Percentiles rank a stretch among this genome's conserved stretches.
Conservation (phyloP, 2,329 filamentous ascomycete species). For the Diaporthe ilicicola region DNA sequence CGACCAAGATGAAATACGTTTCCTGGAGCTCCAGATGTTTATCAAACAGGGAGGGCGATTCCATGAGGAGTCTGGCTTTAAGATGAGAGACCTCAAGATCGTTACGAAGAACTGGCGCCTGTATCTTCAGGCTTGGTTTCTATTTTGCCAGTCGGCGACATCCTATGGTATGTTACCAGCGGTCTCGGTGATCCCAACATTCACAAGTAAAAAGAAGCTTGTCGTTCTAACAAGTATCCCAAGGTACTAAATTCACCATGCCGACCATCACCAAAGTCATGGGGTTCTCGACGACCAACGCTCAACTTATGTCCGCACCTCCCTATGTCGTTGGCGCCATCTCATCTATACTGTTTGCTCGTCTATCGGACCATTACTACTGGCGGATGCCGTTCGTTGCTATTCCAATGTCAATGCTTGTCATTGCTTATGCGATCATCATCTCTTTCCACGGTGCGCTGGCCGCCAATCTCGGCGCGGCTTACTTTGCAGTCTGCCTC, state of each 20-base stretch:
- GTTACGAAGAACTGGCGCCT: constrained; percentile 33
- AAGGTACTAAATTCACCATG: constrained; percentile 37
- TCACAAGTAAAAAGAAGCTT: too few species aligned
- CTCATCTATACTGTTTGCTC: constrained; percentile 70
- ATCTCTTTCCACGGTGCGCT: constrained; percentile 67
- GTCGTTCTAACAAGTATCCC: neutral
- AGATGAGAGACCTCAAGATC: constrained; percentile 14
- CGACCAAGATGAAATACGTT: constrained; percentile 29
- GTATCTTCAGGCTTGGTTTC: constrained; percentile 32
- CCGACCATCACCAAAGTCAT: constrained; percentile 48
- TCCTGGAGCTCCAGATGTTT: constrained; percentile 26
- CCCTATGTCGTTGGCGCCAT: constrained; percentile 69
- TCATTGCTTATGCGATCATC: constrained; percentile 63
- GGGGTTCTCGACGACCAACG: constrained; percentile 42
- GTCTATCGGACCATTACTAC: constrained; percentile 70
- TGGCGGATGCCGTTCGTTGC: constrained; percentile 75
- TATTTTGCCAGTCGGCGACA: constrained; percentile 40
- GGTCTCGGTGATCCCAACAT: constrained; percentile 11
- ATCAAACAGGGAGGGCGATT: constrained; percentile 11
- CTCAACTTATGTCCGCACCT: constrained; percentile 64
- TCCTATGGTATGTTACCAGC: constrained; percentile 41
- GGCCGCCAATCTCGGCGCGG: constrained; percentile 55
- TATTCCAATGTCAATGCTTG: constrained; percentile 63
- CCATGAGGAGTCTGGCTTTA: constrained; percentile 6
- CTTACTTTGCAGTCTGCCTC: constrained; percentile 74